Percentiles rank a stretch among this genome's conserved stretches.
These are phyloP conservation scores for Tulasnella sp. DNA, from an alignment of 768 basidiomycete species.

Conservation along the genomic window DNA sequence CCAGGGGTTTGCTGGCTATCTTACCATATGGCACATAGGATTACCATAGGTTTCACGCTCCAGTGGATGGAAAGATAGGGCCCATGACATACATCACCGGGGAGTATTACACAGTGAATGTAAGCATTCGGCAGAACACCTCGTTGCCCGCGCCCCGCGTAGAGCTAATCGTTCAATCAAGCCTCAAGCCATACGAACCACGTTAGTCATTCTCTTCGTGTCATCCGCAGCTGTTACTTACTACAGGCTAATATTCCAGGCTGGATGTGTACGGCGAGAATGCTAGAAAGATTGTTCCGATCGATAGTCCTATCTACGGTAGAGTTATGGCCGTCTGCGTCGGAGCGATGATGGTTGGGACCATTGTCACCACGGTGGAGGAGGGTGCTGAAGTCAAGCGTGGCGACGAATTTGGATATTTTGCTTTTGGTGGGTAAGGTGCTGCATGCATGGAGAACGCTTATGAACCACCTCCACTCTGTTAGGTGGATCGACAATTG, in stretches of 20 bases:
- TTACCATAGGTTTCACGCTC: conserved; percentile 88
- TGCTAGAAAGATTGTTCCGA: conserved; percentile 81
- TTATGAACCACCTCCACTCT: neutral
- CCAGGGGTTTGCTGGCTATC: neutral
- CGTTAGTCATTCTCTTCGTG: conserved; percentile 22
- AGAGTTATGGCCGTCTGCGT: conserved; percentile 85
- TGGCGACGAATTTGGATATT: conserved; percentile 88
- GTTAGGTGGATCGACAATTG: conserved; percentile 82
- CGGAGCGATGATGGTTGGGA: conserved; percentile 93
- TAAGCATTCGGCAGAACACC: conserved; percentile 27
- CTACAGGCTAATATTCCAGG: neutral
- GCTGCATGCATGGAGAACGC: neutral
- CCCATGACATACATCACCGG: conserved; percentile 73
- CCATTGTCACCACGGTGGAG: conserved; percentile 74
- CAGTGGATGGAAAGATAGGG: conserved; percentile 77
- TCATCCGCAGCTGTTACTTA: neutral
- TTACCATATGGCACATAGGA: conserved; percentile 43
- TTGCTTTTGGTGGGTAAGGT: conserved; percentile 69
- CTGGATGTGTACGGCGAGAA: conserved; percentile 95
- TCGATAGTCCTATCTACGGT: conserved; percentile 82
- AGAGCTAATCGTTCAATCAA: conserved; percentile 24
- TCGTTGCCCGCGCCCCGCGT: neutral
- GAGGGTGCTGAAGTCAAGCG: conserved; percentile 72
- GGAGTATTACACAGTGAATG: conserved; percentile 95
- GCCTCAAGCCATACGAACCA: conserved; percentile 89